Base-by-base conservation (phyloP, 805 yeast genomes). In the Metschnikowia lunata region DNA sequence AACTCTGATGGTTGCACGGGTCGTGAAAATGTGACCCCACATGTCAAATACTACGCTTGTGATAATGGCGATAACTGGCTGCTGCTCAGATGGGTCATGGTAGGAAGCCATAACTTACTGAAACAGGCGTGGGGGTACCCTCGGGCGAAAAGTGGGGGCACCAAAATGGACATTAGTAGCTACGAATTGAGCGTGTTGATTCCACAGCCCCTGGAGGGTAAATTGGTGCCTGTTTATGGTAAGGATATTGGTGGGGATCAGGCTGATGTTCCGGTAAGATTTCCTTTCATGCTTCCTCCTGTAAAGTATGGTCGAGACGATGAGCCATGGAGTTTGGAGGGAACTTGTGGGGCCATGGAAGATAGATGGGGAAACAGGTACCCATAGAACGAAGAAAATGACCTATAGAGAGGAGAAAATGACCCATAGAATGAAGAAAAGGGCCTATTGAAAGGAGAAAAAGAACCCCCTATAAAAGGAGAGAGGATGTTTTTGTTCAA, bases 41-140 rank as follows among this genome's bases (percentile, higher is more conserved):
- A 88, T 62, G 80, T 83, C 11, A 88, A 88, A 60, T 76, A 85
- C 29, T 80, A 84, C 53, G 56, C 78, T 46, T 72, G 78, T 49
- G 74, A 68, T 42, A 74, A 82, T 10, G 74, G 73, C 4, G 80
- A 79, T 51, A 55, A 71, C 39, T 78, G 74, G 60, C 53, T 62
- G 30, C 64, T 77, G 2, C 58, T 85, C 6, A 74, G 77, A 40
- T 88, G 95, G 95, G 74, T 82, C 14, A 59, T 85, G 33, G 69
- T 85, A 57, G 85, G 93, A 0, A 82, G 89, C 38, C 85, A 88
- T 29, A 88, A 88, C 56, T 56, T 86, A 34, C 82, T 90, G 29
- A 78, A 78, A 43, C 84, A 79, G 47, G 96, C 95, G 1, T 88
- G 96, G 96, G 96, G 96, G 0, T 63, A 58, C 6, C 64, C 57